Conservation (phyloP, 192 early-diverging fungal species). For the Podila verticillata region DNA sequence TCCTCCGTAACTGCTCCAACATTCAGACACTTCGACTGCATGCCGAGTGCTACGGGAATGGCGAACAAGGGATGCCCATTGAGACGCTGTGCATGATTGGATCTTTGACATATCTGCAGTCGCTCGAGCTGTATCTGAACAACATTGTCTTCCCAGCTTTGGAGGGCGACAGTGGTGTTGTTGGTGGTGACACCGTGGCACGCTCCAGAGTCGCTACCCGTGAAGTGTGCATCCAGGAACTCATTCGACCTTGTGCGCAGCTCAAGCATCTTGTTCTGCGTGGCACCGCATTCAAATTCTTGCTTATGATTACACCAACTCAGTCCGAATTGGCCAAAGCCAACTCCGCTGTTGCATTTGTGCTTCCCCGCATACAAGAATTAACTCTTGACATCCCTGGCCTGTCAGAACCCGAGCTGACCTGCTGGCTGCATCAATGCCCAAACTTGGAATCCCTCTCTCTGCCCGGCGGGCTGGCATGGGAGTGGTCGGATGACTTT, state of each 20-base stretch:
- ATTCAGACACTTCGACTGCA: background rate
- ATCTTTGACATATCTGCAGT: background rate
- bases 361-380: background rate
- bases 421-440: background rate
- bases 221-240: background rate
- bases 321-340: too few species aligned
- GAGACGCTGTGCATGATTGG: background rate
- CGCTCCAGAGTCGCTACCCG: background rate
- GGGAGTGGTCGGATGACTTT: background rate
- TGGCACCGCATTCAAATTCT: background rate
- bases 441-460: background rate
- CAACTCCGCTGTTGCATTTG: too few species aligned
- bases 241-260: background rate
- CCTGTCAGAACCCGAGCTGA: background rate
- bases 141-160: background rate
- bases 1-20: background rate
- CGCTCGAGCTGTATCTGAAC: background rate
- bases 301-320: background rate
- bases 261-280: background rate
- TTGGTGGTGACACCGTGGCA: too few species aligned
- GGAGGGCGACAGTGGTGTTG: too few species aligned
- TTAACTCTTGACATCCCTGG: background rate
- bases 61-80: background rate
- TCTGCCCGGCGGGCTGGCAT: background rate
- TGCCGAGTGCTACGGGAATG: background rate